phyloP scores from a whole-genome alignment of 257 asterid species.

The Solanum sparsipilum region DNA sequence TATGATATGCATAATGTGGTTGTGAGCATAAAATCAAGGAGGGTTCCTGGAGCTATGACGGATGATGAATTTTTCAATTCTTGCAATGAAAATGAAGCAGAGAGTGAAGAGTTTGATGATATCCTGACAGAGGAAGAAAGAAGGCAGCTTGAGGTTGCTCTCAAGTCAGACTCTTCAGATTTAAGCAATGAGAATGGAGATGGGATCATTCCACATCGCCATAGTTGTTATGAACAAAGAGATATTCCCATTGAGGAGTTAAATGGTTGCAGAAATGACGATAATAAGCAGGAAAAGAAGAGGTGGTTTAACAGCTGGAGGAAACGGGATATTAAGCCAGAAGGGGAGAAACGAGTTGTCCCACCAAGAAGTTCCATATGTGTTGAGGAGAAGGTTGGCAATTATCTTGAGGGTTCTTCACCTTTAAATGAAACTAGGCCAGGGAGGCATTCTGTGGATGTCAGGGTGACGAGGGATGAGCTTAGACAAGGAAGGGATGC shows the following conservation, averaged over 20 bases:
- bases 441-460: conserved; percentile 73
- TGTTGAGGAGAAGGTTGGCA: conserved; percentile 53
- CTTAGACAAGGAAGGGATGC: conserved; percentile 46
- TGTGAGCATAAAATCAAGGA: conserved; percentile 88
- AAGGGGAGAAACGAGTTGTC: conserved; percentile 34
- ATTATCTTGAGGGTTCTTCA: conserved; percentile 60
- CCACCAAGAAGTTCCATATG: conserved; percentile 70
- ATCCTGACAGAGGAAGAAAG: conserved; percentile 84
- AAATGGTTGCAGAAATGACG: conserved; percentile 28
- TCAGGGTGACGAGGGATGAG: conserved; percentile 60
- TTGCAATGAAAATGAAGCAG: conserved; percentile 66
- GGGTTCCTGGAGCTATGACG: conserved; percentile 92
- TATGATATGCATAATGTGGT: conserved; percentile 95
- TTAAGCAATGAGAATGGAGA: conserved; percentile 42
- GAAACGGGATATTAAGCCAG: conserved; percentile 52
- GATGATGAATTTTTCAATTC: conserved; percentile 79
- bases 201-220: conserved; percentile 61
- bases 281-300: conserved; percentile 58
- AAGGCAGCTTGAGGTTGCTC: conserved; percentile 84
- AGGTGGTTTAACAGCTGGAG: conserved; percentile 92
- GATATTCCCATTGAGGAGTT: conserved; percentile 63
- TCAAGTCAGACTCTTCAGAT: conserved; percentile 61
- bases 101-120: conserved; percentile 61
- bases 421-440: conserved; percentile 33
- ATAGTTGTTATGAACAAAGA: conserved; percentile 77